A percentile compares a stretch with the other conserved stretches of the same genome.
These are phyloP conservation scores for Alternaria solani DNA, from an alignment of 2,329 filamentous ascomycete species.

Conservation along the genomic window DNA sequence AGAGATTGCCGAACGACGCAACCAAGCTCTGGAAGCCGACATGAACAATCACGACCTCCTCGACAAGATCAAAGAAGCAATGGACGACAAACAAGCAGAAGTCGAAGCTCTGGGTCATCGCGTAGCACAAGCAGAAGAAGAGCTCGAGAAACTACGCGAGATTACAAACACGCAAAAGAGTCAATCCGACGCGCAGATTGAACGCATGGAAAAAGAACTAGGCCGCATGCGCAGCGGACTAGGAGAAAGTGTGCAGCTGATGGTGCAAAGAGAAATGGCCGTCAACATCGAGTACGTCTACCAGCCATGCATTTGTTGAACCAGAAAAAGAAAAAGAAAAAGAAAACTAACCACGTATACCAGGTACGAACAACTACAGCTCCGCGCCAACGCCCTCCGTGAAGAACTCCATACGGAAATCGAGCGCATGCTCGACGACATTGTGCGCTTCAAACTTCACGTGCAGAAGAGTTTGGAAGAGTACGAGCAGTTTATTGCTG, in stretches of 20 bases:
- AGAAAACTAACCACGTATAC: slow-evolving; percentile 9
- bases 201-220: slow-evolving; percentile 99
- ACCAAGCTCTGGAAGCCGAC: slow-evolving; percentile 83
- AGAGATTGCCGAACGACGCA: slow-evolving; percentile 89
- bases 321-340: too few species aligned
- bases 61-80: slow-evolving; percentile 93
- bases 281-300: slow-evolving; percentile 86
- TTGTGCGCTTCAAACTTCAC: slow-evolving; percentile 98
- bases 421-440: slow-evolving; percentile 93
- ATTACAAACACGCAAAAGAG: slow-evolving; percentile 86
- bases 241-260: slow-evolving; percentile 84
- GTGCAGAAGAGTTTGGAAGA: slow-evolving; percentile 91
- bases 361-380: slow-evolving; percentile 90
- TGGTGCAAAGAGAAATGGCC: slow-evolving; percentile 96
- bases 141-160: slow-evolving; percentile 93
- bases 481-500: slow-evolving; percentile 91
- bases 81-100: slow-evolving; percentile 93
- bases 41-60: slow-evolving; percentile 94
- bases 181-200: slow-evolving; percentile 89
- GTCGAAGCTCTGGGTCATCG: slow-evolving; percentile 91
- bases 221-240: slow-evolving; percentile 87
- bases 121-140: slow-evolving; percentile 86
- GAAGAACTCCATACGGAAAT: slow-evolving; percentile 98
- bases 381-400: slow-evolving; percentile 81
- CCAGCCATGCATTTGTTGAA: neutral